Percentiles rank a stretch among this genome's conserved stretches.
These are phyloP conservation scores for Gossypium davidsonii DNA, from an alignment of 441 rosid genomes.

Conservation along the genomic window DNA sequence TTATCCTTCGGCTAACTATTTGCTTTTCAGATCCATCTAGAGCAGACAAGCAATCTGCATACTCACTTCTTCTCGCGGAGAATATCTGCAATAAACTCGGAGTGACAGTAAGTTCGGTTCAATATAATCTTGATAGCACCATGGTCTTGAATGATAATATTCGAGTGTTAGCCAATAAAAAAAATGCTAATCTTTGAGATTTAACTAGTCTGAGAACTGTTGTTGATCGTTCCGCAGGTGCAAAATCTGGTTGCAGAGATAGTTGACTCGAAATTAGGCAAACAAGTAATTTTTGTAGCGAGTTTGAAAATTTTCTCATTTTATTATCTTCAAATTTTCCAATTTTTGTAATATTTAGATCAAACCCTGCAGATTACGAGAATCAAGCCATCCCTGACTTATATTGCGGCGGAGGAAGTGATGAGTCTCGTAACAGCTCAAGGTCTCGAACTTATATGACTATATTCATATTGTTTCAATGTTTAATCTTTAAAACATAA, in stretches of 20 bases:
- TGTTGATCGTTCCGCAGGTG: slow-evolving; percentile 36
- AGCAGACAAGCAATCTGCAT: slow-evolving; percentile 89
- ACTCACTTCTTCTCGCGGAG: slow-evolving; percentile 87
- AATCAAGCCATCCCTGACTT: slow-evolving; percentile 76
- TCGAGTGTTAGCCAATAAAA: not conserved
- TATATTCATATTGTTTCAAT: not conserved
- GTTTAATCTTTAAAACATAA: slow-evolving; percentile 7
- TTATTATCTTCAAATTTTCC: not conserved
- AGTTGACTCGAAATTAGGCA: slow-evolving; percentile 82
- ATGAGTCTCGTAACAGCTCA: slow-evolving; percentile 98
- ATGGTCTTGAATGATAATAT: not conserved
- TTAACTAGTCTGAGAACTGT: not conserved
- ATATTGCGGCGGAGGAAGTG: slow-evolving; percentile 85
- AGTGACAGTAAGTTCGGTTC: slow-evolving; percentile 46
- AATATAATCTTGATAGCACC: not conserved
- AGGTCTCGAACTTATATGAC: slow-evolving; percentile 38
- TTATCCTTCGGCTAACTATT: slow-evolving; percentile 11
- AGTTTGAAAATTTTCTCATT: slow-evolving; percentile 9
- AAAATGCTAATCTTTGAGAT: slow-evolving; percentile 2
- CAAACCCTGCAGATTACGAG: slow-evolving; percentile 50
- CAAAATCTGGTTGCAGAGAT: slow-evolving; percentile 93
- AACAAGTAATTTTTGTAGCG: slow-evolving; percentile 50
- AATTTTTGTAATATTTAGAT: slow-evolving; percentile 5
- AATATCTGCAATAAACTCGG: slow-evolving; percentile 76
- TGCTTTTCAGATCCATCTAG: slow-evolving; percentile 63